Conservation (phyloP, 306 rosid species). For the Cucumis cinereus region DNA sequence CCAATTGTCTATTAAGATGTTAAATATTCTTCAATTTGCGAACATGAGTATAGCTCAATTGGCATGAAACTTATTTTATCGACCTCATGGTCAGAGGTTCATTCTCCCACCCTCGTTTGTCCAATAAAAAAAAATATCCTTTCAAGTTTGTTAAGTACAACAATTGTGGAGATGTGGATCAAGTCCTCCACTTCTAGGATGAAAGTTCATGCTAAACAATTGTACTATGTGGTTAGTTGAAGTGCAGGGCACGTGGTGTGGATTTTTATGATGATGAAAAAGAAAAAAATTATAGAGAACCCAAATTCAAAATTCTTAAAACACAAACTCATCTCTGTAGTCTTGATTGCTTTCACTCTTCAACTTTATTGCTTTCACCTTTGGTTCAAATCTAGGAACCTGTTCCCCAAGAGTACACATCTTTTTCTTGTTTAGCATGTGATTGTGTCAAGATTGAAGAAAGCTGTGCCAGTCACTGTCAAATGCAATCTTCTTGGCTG, state of each 20-base stretch:
- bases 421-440: constrained; percentile 8
- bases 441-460: constrained; percentile 2
- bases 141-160: too few species aligned
- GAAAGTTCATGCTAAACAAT: not conserved
- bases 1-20: not conserved
- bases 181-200: too few species aligned
- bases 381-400: constrained; percentile 3
- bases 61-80: too few species aligned
- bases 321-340: not conserved
- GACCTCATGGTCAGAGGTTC: too few species aligned
- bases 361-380: not conserved
- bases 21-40: not conserved
- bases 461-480: constrained; percentile 6
- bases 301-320: constrained; percentile 1
- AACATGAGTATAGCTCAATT: too few species aligned
- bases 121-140: too few species aligned
- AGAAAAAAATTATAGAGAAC: not conserved
- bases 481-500: constrained; percentile 7
- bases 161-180: too few species aligned
- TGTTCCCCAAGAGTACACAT: constrained; percentile 9
- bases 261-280: not conserved
- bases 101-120: too few species aligned
- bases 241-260: not conserved
- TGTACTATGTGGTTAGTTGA: not conserved
- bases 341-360: not conserved